phyloP scores from a whole-genome alignment of 2,329 filamentous ascomycete genomes.

The Nothophoma quercina region DNA sequence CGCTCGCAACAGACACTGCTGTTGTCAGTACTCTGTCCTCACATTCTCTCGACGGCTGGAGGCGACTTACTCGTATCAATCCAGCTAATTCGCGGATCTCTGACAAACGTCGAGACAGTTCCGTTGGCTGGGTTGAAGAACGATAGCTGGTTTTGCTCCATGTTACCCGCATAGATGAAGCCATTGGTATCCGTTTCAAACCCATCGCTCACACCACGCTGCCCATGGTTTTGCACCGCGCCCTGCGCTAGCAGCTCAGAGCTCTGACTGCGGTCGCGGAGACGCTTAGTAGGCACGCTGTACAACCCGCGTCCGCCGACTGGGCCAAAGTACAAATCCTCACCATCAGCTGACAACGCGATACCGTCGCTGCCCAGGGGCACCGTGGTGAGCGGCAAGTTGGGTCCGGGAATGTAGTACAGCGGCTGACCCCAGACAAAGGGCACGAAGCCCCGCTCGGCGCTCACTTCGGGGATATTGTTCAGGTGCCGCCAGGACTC shows the following conservation, averaged over 20 bases:
- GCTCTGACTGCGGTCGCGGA: slow-evolving; percentile 49
- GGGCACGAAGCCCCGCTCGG: slow-evolving; percentile 56
- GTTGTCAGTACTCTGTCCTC: neutral
- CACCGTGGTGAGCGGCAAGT: slow-evolving; percentile 48
- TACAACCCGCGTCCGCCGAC: slow-evolving; percentile 57
- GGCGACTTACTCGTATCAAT: slow-evolving; percentile 56
- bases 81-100: slow-evolving; percentile 59
- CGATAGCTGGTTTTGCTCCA: slow-evolving; percentile 53
- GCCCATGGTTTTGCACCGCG: slow-evolving; percentile 52
- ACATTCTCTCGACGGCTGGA: no score
- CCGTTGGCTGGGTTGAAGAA: slow-evolving; percentile 58
- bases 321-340: slow-evolving; percentile 57
- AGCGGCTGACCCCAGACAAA: slow-evolving; percentile 59
- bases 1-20: slow-evolving; percentile 49
- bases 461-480: slow-evolving; percentile 51
- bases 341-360: slow-evolving; percentile 57
- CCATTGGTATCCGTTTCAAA: slow-evolving; percentile 61
- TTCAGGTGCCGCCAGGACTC: slow-evolving; percentile 60
- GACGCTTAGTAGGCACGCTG: slow-evolving; percentile 53
- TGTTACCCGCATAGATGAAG: slow-evolving; percentile 59
- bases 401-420: slow-evolving; percentile 52
- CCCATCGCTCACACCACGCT: slow-evolving; percentile 61
- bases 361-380: slow-evolving; percentile 61
- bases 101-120: slow-evolving; percentile 53
- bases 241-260: slow-evolving; percentile 56